These are phyloP conservation scores for Hansenula sp. DNA, from an alignment of 1,139 yeast genomes.

Conservation along the genomic window DNA sequence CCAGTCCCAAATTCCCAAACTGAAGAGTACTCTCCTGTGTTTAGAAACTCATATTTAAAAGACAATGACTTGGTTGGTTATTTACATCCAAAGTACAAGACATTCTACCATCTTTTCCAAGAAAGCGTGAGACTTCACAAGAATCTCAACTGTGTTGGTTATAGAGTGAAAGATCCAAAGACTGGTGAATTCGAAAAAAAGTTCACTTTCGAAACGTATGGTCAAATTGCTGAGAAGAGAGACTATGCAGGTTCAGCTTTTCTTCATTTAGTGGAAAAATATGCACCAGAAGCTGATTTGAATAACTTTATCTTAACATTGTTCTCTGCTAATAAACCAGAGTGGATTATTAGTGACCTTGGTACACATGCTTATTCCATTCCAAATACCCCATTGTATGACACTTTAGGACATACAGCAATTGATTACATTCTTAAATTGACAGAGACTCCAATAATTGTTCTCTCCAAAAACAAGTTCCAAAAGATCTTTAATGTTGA, in stretches of 20 bases:
- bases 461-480: slow-evolving; percentile 34
- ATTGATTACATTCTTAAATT: slow-evolving; percentile 33
- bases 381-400: slow-evolving; percentile 38
- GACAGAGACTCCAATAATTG: slow-evolving; percentile 36
- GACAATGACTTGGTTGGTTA: slow-evolving; percentile 28
- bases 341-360: slow-evolving; percentile 31
- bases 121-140: slow-evolving; percentile 25
- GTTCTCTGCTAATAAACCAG: slow-evolving; percentile 26
- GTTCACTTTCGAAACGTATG: slow-evolving; percentile 22
- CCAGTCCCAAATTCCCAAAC: slow-evolving; percentile 19
- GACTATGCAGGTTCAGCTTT: slow-evolving; percentile 24
- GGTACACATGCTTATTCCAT: slow-evolving; percentile 35
- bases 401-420: slow-evolving; percentile 38
- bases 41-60: slow-evolving; percentile 33
- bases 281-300: slow-evolving; percentile 15
- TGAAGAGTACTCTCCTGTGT: slow-evolving; percentile 39
- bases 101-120: slow-evolving; percentile 37
- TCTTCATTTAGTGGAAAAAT: slow-evolving; percentile 17
- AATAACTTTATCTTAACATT: slow-evolving; percentile 20
- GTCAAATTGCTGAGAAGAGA: slow-evolving; percentile 18
- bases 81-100: slow-evolving; percentile 34
- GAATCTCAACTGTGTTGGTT: slow-evolving; percentile 34
- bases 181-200: slow-evolving; percentile 13
- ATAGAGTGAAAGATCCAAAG: slow-evolving; percentile 13
- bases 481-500: slow-evolving; percentile 20